phyloP scores from a whole-genome alignment of 257 asterid species.

The Paraleonurus japonicus region DNA sequence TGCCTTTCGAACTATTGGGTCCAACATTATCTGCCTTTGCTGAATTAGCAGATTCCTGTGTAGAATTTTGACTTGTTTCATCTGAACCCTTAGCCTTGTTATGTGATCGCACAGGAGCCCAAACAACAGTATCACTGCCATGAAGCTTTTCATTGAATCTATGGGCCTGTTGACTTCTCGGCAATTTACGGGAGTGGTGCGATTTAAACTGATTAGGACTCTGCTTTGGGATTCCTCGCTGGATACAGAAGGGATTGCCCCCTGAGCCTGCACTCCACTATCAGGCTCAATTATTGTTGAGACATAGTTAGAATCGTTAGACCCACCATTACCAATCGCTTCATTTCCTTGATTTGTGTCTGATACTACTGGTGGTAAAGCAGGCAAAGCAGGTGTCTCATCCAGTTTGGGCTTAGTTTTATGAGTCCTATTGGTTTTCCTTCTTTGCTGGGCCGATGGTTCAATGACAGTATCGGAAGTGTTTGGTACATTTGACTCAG shows the following conservation, averaged over 20 bases:
- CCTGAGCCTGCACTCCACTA: conserved; percentile 39
- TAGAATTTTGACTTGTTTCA: conserved; percentile 44
- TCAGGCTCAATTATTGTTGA: conserved; percentile 36
- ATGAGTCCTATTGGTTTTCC: conserved; percentile 48
- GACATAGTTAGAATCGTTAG: conserved; percentile 36
- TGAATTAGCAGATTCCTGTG: conserved; percentile 36
- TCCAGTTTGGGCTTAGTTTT: conserved; percentile 63
- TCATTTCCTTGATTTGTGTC: conserved; percentile 32
- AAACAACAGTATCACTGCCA: conserved; percentile 60
- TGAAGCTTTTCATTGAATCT: conserved; percentile 59
- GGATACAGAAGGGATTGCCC: conserved; percentile 38
- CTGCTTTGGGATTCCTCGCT: conserved; percentile 55
- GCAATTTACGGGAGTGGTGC: conserved; percentile 56
- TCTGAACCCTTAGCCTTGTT: conserved; percentile 56
- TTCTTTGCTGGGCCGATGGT: conserved; percentile 51
- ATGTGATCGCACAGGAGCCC: conserved; percentile 88
- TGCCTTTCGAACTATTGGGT: conserved; percentile 64
- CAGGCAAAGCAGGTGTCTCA: conserved; percentile 33
- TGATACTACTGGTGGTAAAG: conserved; percentile 34
- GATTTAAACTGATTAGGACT: conserved; percentile 54
- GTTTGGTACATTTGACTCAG: conserved; percentile 38
- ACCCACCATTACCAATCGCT: conserved; percentile 37
- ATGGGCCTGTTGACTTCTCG: conserved; percentile 62
- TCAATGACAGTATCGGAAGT: conserved; percentile 33
- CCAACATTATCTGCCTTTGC: conserved; percentile 37